These are phyloP conservation scores for Cichorium intybus DNA, from an alignment of 140 eudicot species.

Conservation along the genomic window DNA sequence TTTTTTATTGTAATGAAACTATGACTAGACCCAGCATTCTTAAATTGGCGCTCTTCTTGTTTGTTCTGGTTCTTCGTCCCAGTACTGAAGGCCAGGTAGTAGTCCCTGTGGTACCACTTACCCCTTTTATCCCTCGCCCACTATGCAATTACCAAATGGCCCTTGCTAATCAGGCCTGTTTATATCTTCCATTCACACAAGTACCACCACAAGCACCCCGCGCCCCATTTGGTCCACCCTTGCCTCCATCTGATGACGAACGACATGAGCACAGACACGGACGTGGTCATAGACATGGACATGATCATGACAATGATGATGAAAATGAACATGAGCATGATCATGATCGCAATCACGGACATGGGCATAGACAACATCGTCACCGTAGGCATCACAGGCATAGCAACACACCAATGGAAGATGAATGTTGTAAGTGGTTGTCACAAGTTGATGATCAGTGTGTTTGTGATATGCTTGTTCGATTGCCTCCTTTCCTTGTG, in stretches of 20 bases:
- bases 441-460: conserved; percentile 55
- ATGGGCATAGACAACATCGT: conserved; percentile 19
- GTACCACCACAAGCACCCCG: conserved; percentile 67
- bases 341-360: conserved; percentile 20
- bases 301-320: conserved; percentile 13
- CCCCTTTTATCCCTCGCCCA: conserved; percentile 45
- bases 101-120: conserved; percentile 27
- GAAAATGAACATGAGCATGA: conserved; percentile 2
- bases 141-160: conserved; percentile 65
- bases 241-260: conserved; percentile 33
- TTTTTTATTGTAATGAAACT: conserved; percentile 10
- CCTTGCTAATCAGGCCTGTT: conserved; percentile 71
- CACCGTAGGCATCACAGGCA: conserved; percentile 24
- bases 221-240: conserved; percentile 19
- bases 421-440: conserved; percentile 79
- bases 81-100: conserved; percentile 33
- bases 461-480: conserved; percentile 72
- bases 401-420: conserved; percentile 35
- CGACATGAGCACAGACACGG: conserved; percentile 19
- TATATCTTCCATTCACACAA: conserved; percentile 43
- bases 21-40: conserved; percentile 41
- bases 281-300: conserved; percentile 22
- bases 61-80: conserved; percentile 35
- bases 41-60: conserved; percentile 18
- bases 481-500: conserved; percentile 68